Evolutionary conservation across 306 rosid genomes (phyloP).

Genomic region (Echinosophora koreensis): DNA sequence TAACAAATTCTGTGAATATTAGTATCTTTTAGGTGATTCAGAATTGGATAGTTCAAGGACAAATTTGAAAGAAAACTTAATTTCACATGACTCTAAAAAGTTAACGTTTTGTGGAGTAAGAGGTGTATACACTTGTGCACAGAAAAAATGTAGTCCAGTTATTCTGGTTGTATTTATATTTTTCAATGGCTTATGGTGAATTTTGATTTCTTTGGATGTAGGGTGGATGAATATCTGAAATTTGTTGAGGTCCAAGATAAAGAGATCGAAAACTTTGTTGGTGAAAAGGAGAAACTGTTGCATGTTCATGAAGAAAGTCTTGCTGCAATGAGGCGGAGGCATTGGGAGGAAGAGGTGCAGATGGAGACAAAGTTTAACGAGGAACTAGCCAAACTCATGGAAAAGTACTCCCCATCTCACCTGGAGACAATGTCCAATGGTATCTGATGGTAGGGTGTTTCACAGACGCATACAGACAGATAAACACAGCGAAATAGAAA

Average conservation of each 20-base stretch:
- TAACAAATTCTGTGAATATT: constrained; percentile 2
- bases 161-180: neutral
- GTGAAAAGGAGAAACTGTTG: constrained; percentile 57
- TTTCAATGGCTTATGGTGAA: constrained; percentile 8
- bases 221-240: constrained; percentile 58
- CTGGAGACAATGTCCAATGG: constrained; percentile 17
- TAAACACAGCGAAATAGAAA: constrained; percentile 39
- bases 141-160: neutral
- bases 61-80: neutral
- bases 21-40: neutral
- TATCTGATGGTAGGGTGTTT: constrained; percentile 26
- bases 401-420: constrained; percentile 58
- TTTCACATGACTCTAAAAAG: neutral
- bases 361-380: constrained; percentile 63
- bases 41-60: neutral
- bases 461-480: constrained; percentile 30
- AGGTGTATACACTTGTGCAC: neutral
- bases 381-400: constrained; percentile 64
- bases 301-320: constrained; percentile 57
- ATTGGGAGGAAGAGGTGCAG: constrained; percentile 70
- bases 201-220: constrained; percentile 44
- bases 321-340: constrained; percentile 60
- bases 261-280: constrained; percentile 69
- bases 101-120: neutral
- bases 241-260: constrained; percentile 70